Base-by-base conservation (phyloP, 2,329 filamentous ascomycete genomes). In the Clonostachys sp. region DNA sequence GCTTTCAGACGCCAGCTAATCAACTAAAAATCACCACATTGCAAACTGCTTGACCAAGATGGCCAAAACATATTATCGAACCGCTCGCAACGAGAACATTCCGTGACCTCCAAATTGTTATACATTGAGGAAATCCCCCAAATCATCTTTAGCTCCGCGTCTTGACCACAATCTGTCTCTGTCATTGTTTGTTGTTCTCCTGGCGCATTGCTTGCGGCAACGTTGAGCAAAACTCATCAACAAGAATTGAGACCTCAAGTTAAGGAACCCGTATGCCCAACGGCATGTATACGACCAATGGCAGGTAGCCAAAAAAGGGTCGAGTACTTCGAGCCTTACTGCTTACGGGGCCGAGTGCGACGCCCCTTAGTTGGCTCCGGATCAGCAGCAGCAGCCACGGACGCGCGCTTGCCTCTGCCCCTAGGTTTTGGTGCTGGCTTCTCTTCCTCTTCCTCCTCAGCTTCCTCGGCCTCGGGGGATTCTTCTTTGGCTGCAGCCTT, bases 351-450 rank as follows among this genome's bases (percentile, higher is more conserved):
- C 24, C 24, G 24, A 30, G 24, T 30, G 24, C 24, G 24, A 9
- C 24, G 24, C 6, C 24, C 24, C 24, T 30, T 30, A 30, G 24
- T 46, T 34, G 50, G 46, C 34, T 46, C 45, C 30, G 55, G 54
- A 34, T 54, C 54, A 16, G 50, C 48, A 20, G 45, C 33, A 34
- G 55, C 51, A 24, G 47, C 18, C 43, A 47, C 54, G 17, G 7
- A 8, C 12, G 24, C 24, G 8, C 24, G 24, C 24, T 30, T 30
- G 24, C 24, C 24, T 10, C 24, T 39, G 36, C 14, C 36, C 7
- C 14, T 18, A n/a, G 41, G 6, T 40, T 47, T 58, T 43, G 61
- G 54, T 34, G 57, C 51, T 43, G 59, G 53, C 18, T 57, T 58
- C 13, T 52, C 51, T 34, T 56, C 53, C 30, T 60, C 55, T 16